Evolutionary conservation across 305 asterid species (phyloP).

Genomic region (Fraxinus baroniana): DNA sequence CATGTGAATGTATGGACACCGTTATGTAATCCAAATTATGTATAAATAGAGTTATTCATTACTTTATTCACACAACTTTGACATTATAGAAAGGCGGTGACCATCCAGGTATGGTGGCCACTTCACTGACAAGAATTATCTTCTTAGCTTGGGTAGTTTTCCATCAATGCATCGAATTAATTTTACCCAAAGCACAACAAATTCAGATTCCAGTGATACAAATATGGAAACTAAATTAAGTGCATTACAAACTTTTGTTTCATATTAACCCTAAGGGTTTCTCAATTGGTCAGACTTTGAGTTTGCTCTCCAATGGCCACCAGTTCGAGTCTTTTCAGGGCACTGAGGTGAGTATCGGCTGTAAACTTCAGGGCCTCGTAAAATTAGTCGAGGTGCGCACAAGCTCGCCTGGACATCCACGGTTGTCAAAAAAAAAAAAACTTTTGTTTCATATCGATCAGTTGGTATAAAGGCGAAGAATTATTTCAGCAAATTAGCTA

Average conservation of each 20-base stretch:
- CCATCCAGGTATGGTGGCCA: neutral
- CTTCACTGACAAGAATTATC: neutral
- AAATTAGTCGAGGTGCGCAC: no score
- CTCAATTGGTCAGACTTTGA: no score
- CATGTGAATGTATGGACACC: no score
- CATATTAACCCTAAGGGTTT: no score
- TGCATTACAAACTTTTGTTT: neutral
- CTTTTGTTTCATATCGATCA: neutral
- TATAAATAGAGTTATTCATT: no score
- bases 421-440: no score
- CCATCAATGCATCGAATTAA: neutral
- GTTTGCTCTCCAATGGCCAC: no score
- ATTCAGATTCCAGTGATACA: neutral
- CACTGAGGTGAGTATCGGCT: no score
- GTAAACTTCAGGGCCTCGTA: no score
- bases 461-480: neutral
- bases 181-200: neutral
- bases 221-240: neutral
- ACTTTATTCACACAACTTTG: no score
- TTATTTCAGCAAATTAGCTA: neutral
- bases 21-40: no score
- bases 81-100: neutral
- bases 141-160: neutral
- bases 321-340: fast-evolving
- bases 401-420: no score